These are phyloP conservation scores for Trichoderma orchidacearum DNA, from an alignment of 495 filamentous ascomycete genomes.

Conservation along the genomic window DNA sequence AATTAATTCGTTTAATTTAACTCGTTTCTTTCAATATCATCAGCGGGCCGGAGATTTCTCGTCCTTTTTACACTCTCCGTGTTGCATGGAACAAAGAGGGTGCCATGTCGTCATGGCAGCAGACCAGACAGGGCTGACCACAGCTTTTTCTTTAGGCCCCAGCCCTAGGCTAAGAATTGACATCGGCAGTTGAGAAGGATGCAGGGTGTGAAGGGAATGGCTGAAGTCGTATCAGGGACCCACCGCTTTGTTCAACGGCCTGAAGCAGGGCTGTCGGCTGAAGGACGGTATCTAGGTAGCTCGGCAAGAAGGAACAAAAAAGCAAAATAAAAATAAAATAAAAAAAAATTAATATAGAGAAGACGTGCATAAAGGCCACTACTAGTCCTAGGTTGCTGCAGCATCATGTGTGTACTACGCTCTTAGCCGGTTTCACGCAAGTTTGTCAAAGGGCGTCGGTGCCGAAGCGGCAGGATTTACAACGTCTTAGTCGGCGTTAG, in stretches of 20 bases:
- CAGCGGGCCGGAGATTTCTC: not conserved
- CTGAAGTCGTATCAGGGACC: not conserved
- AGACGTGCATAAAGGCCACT: not conserved
- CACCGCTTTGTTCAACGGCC: not conserved
- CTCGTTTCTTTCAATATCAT: too few relatives aligned
- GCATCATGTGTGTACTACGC: too few relatives aligned
- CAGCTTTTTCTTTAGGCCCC: not conserved
- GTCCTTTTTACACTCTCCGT: too few relatives aligned
- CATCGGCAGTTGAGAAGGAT: not conserved
- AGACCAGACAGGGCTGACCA: not conserved
- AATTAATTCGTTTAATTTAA: too few relatives aligned
- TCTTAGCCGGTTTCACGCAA: too few relatives aligned
- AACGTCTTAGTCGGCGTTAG: too few relatives aligned
- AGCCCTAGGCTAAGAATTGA: not conserved
- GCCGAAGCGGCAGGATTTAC: not conserved
- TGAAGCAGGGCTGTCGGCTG: not conserved
- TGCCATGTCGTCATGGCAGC: not conserved
- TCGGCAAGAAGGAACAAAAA: not conserved
- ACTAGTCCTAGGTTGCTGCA: not conserved
- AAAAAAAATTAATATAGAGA: not conserved
- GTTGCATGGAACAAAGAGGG: too few relatives aligned
- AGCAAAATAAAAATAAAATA: not conserved
- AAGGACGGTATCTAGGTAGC: not conserved
- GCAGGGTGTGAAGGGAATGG: not conserved
- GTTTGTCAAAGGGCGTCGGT: not conserved